Evolutionary conservation across 2,329 filamentous ascomycete genomes (phyloP), one percentile per base, ranked within the genome.

Genomic region (Claviceps pazoutovae): DNA sequence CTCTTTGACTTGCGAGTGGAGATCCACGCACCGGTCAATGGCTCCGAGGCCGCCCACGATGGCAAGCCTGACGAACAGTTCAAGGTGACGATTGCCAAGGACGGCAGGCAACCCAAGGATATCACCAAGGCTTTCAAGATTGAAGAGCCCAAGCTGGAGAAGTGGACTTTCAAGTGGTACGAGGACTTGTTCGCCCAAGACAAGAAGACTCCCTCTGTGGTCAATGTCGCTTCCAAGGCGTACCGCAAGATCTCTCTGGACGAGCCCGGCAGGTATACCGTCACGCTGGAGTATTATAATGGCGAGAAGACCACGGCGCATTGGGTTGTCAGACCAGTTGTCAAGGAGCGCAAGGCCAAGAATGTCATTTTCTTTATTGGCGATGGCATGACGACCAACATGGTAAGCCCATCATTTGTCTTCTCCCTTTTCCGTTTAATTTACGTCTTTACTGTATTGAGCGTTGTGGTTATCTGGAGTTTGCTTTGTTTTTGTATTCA

Each of bases 301-400:
- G 79, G 79, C 55, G 76, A 80, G 63, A 83, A 74, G 55, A 93
- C 87, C 4, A 78, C 75, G 50, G 87, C 87, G 19, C 80, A 80
- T 59, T 94, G 87, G 88, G 69, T 78, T 19, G 88, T 94, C 42
- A 81, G 86, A 38, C 80, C 86, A 48, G 68, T 90, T 34, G 74
- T 79, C 38, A 75, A 80, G 52, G 73, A 79, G 65, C 82, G 85
- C 68, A 86, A 80, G 71, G 83, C 86, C 41, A 93, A 90, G 78
- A 93, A 93, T 58, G 80, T 93, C 57, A 80, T 93, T 59, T 75
- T 93, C 56, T 94, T 93, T 69, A 87, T 94, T 57, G 88, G 88
- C 64, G 78, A 82, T 58, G 79, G 79, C 54, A 83, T 82, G 79
- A 83, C 79, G 36, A 88, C 84, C 45, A 86, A 86, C 68, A 86